Percentiles rank a stretch among this genome's conserved stretches.
Evolutionary conservation across 2,329 filamentous ascomycete species (phyloP).

Genomic region (Elsinoe ampelina): DNA sequence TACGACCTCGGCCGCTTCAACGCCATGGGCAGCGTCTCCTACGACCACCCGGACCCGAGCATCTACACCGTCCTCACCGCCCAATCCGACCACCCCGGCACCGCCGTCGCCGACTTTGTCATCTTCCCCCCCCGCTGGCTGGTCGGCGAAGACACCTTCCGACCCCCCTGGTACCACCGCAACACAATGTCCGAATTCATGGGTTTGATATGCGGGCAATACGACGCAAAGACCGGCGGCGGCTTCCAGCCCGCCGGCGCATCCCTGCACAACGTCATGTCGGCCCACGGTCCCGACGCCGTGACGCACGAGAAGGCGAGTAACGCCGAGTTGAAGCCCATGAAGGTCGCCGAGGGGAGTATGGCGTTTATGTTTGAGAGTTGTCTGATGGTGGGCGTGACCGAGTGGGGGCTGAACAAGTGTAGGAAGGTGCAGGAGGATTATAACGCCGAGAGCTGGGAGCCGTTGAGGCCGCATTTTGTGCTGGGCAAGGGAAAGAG

Average conservation of each 20-base stretch:
- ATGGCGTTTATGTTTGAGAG: slow-evolving; percentile 64
- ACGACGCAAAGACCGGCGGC: slow-evolving; percentile 48
- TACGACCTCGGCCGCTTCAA: slow-evolving; percentile 51
- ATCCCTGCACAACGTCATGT: slow-evolving; percentile 40
- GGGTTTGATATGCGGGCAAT: slow-evolving; percentile 50
- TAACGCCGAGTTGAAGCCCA: slow-evolving; percentile 45
- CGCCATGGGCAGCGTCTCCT: slow-evolving; percentile 47
- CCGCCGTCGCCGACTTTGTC: slow-evolving; percentile 58
- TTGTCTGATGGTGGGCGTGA: slow-evolving; percentile 60
- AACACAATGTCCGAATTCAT: slow-evolving; percentile 60
- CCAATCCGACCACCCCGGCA: slow-evolving; percentile 45
- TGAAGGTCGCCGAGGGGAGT: slow-evolving; percentile 51
- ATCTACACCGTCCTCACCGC: slow-evolving; percentile 60
- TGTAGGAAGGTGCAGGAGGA: slow-evolving; percentile 62
- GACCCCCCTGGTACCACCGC: slow-evolving; percentile 63
- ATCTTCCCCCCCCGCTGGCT: slow-evolving; percentile 62
- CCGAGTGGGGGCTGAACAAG: slow-evolving; percentile 60
- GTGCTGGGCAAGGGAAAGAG: slow-evolving; percentile 21
- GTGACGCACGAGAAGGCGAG: slow-evolving; percentile 49
- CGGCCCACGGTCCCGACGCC: slow-evolving; percentile 47
- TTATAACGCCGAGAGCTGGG: slow-evolving; percentile 79
- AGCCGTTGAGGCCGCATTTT: slow-evolving; percentile 40
- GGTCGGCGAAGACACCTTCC: slow-evolving; percentile 59
- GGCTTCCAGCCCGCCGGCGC: slow-evolving; percentile 53
- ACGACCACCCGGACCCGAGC: slow-evolving; percentile 58